Percentiles rank a stretch among this genome's conserved stretches.
Conservation (phyloP, 148 eudicot genomes). For the Rheum nobile region DNA sequence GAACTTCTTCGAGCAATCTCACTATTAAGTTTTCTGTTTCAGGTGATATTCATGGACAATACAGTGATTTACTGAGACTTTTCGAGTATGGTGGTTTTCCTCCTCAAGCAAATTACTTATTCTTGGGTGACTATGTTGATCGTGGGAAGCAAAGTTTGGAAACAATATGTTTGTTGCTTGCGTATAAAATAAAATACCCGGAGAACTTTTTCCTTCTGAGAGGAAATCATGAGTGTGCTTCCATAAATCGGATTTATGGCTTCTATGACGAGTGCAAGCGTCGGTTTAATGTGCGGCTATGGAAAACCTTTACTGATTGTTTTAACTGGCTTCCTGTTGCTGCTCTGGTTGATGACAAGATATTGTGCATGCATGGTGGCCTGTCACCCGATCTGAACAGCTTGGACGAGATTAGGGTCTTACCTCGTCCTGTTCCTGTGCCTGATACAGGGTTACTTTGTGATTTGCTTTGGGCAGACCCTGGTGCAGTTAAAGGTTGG, state of each 20-base stretch:
- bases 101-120: conserved; percentile 62
- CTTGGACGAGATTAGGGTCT: conserved; percentile 51
- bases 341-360: conserved; percentile 62
- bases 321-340: conserved; percentile 77
- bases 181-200: conserved; percentile 62
- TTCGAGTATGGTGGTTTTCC: conserved; percentile 73
- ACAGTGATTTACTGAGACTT: conserved; percentile 59
- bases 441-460: conserved; percentile 73
- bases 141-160: conserved; percentile 71
- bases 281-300: conserved; percentile 62
- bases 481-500: conserved; percentile 66
- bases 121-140: conserved; percentile 73
- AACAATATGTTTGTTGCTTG: conserved; percentile 69
- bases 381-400: conserved; percentile 62
- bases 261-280: conserved; percentile 73
- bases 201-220: conserved; percentile 65
- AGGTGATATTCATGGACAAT: conserved; percentile 75
- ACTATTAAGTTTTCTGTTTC: conserved; percentile 11
- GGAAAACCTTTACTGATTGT: conserved; percentile 73
- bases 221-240: conserved; percentile 75
- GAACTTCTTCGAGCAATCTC: neutral
- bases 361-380: conserved; percentile 79
- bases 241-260: conserved; percentile 62
- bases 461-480: conserved; percentile 79
- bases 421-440: conserved; percentile 55